Evolutionary conservation across 2,329 filamentous ascomycete species (phyloP).

Genomic region (Taxawa tesnikishii): DNA sequence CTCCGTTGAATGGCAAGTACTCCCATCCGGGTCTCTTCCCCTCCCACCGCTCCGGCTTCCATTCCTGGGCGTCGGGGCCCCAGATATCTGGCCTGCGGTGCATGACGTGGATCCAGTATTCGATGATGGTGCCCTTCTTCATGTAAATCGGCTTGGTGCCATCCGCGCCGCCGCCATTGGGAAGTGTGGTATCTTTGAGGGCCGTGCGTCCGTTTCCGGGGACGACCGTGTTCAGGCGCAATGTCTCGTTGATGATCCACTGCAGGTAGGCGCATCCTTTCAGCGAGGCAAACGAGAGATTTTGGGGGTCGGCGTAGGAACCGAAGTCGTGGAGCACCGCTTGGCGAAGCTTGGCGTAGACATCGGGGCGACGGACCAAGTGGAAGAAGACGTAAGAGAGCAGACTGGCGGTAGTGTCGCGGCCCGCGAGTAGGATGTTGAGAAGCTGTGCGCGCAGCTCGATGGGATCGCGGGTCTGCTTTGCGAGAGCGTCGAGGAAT

Average conservation of each 20-base stretch:
- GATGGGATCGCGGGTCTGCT: slow-evolving; percentile 31
- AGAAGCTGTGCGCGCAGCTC: slow-evolving; percentile 32
- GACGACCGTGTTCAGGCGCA: slow-evolving; percentile 43
- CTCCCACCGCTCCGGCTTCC: slow-evolving; percentile 36
- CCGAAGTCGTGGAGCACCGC: slow-evolving; percentile 13
- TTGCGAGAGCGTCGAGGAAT: slow-evolving; percentile 34
- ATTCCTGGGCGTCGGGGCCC: slow-evolving; percentile 36
- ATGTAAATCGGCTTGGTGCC: slow-evolving; percentile 38
- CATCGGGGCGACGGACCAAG: slow-evolving; percentile 17
- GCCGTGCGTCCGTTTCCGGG: slow-evolving; percentile 41
- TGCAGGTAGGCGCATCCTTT: slow-evolving; percentile 23
- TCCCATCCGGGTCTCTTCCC: slow-evolving; percentile 16
- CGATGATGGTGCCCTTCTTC: slow-evolving; percentile 31
- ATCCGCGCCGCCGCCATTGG: slow-evolving; percentile 36
- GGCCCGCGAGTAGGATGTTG: slow-evolving; percentile 39
- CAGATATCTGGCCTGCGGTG: slow-evolving; percentile 37
- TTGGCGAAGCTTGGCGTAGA: slow-evolving; percentile 16
- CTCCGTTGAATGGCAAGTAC: slow-evolving; percentile 23
- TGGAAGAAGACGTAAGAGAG: slow-evolving; percentile 26
- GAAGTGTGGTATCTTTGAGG: slow-evolving; percentile 36
- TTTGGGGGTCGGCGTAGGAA: slow-evolving; percentile 25
- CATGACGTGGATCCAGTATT: slow-evolving; percentile 34
- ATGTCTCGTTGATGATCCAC: slow-evolving; percentile 53
- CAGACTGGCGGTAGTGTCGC: slow-evolving; percentile 45
- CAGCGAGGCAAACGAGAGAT: slow-evolving; percentile 14